Percentiles rank a stretch among this genome's conserved stretches.
phyloP scores from a whole-genome alignment of 2,329 filamentous ascomycete species.

The Cryphonectria carpinicola region DNA sequence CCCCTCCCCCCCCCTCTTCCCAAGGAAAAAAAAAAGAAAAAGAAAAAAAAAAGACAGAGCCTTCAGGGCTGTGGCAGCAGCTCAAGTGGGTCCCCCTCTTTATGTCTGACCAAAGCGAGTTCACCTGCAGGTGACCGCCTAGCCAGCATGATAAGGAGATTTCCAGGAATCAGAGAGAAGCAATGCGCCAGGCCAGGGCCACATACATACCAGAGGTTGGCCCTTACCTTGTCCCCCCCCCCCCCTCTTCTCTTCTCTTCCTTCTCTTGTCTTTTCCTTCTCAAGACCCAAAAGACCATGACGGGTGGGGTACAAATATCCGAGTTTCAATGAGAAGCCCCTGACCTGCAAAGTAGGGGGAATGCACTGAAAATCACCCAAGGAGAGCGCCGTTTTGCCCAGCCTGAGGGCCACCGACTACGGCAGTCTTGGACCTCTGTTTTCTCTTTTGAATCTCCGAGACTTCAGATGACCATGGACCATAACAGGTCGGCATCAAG shows the following conservation, averaged over 20 bases:
- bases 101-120: constrained; percentile 1
- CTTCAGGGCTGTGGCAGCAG: background rate
- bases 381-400: background rate
- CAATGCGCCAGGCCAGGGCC: background rate
- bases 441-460: background rate
- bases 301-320: background rate
- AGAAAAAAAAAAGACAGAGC: no score
- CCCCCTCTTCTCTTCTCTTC: no score
- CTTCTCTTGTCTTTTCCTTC: background rate
- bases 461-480: background rate
- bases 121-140: background rate
- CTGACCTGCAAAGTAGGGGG: constrained; percentile 2
- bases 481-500: background rate
- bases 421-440: background rate
- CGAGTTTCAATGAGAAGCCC: constrained; percentile 4
- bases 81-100: background rate
- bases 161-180: background rate
- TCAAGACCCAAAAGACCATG: background rate
- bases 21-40: no score
- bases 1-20: no score
- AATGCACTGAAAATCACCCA: background rate
- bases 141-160: background rate
- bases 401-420: background rate
- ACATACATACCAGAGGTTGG: background rate
- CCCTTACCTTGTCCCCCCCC: no score